A percentile compares a stretch with the other conserved stretches of the same genome.
Conservation (phyloP, 2,329 filamentous ascomycete species). For the Fusarium mexicanum region DNA sequence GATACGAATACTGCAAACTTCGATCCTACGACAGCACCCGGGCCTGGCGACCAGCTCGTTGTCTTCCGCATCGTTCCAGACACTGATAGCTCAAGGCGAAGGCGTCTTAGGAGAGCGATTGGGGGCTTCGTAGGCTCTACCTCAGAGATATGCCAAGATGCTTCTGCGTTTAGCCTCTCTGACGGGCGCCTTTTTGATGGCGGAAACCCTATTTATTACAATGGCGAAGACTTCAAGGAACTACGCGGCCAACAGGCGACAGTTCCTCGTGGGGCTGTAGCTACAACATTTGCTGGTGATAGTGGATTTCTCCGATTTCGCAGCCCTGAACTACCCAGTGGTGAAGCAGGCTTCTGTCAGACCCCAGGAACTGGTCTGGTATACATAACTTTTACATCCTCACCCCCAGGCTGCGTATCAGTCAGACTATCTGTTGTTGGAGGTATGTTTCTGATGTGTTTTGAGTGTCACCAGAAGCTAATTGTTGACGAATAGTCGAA, state of each 20-base stretch:
- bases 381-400: neutral
- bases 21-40: neutral
- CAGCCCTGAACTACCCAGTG: neutral
- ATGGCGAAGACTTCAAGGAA: neutral
- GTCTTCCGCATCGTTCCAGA: neutral
- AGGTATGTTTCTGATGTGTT: rapidly evolving
- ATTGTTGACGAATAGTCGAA: neutral
- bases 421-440: neutral
- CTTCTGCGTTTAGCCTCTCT: neutral
- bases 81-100: neutral
- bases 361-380: neutral
- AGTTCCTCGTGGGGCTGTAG: neutral
- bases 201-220: neutral
- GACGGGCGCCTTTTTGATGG: neutral
- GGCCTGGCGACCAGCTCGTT: neutral
- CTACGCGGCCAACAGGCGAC: neutral
- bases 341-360: neutral
- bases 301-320: neutral
- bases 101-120: neutral
- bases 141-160: neutral
- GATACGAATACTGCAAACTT: too few species aligned
- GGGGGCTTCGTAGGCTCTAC: neutral
- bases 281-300: neutral
- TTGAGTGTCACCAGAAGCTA: neutral
- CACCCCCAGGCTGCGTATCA: neutral